These are phyloP conservation scores for Beauveria varroae DNA, from an alignment of 2,329 filamentous ascomycete genomes.

Conservation along the genomic window DNA sequence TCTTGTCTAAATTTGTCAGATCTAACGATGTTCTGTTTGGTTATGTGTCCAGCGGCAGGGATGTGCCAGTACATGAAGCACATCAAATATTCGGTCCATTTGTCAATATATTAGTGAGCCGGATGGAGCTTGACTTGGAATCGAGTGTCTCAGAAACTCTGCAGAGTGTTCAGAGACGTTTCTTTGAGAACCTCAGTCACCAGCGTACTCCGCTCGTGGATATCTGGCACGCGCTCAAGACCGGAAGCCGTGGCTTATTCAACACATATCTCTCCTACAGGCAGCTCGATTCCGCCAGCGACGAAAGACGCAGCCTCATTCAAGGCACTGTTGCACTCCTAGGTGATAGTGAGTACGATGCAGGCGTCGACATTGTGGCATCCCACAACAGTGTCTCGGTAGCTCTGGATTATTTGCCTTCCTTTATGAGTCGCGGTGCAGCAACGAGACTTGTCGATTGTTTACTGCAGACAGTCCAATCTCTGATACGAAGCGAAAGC, in stretches of 20 bases:
- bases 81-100: not conserved
- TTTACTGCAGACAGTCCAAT: not conserved
- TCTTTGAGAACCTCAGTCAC: not conserved
- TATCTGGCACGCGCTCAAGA: not conserved
- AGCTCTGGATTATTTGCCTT: not conserved
- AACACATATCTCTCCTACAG: not conserved
- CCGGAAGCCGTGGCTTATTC: not conserved
- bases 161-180: not conserved
- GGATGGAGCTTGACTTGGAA: not conserved
- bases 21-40: constrained; percentile 14
- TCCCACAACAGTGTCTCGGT: not conserved
- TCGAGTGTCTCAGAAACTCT: not conserved
- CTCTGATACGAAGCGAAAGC: not conserved
- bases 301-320: not conserved
- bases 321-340: not conserved
- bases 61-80: constrained; percentile 12
- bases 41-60: constrained; percentile 11
- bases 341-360: not conserved
- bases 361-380: not conserved
- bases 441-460: not conserved
- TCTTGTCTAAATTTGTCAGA: constrained; percentile 10
- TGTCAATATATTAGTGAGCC: not conserved
- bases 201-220: not conserved
- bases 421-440: not conserved
- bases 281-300: not conserved